These are phyloP conservation scores for Colletotrichum ledebouriae DNA, from an alignment of 2,329 filamentous ascomycete genomes.

Conservation along the genomic window DNA sequence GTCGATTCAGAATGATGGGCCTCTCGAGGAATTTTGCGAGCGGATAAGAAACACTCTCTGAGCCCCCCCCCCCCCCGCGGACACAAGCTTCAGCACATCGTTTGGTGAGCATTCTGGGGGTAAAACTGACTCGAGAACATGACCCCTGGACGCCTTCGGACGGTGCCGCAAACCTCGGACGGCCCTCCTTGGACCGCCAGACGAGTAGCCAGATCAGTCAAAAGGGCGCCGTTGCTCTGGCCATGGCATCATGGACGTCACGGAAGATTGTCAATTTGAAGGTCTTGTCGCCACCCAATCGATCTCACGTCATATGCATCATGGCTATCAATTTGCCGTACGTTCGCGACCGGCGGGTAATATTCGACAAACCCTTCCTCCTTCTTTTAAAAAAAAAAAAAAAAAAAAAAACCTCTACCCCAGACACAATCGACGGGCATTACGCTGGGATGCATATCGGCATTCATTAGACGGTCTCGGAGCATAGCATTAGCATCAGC, in stretches of 20 bases:
- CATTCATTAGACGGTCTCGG: constrained; percentile 37
- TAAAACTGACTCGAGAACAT: constrained; percentile 38
- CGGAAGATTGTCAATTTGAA: constrained; percentile 10
- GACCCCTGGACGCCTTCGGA: constrained; percentile 40
- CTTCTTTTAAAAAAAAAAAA: too few relatives aligned
- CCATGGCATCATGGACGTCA: constrained; percentile 26
- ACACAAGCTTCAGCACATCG: background rate
- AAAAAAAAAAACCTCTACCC: constrained; percentile 22
- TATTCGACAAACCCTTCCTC: constrained; percentile 24
- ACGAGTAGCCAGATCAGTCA: constrained; percentile 31
- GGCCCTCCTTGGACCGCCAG: constrained; percentile 35
- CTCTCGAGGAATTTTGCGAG: constrained; percentile 25
- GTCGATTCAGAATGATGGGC: background rate
- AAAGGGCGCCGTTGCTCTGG: constrained; percentile 32
- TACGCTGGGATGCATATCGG: constrained; percentile 36
- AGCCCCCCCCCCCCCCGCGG: background rate
- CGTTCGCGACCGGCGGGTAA: constrained; percentile 22
- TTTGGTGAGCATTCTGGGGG: constrained; percentile 14
- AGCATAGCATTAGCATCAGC: constrained; percentile 18
- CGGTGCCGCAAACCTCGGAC: constrained; percentile 41
- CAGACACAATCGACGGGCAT: constrained; percentile 31
- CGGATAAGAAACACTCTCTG: background rate
- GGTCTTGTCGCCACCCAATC: constrained; percentile 19
- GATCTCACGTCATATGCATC: constrained; percentile 18
- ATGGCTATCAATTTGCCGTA: constrained; percentile 26